phyloP scores from a whole-genome alignment of 2,329 filamentous ascomycete species.

The Xylaria sp. region DNA sequence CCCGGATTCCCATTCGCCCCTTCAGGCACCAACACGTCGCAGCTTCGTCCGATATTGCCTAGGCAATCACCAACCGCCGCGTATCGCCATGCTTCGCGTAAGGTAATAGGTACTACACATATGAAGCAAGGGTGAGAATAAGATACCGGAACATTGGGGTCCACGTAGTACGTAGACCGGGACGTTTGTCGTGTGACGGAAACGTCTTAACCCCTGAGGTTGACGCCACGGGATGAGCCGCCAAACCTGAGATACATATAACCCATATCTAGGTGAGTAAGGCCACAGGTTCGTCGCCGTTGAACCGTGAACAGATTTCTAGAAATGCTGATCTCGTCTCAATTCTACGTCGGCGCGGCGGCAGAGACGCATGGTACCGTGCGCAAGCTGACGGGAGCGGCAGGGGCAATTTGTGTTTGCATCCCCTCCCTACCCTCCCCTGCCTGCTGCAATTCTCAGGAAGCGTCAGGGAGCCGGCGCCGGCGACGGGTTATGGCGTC shows the following conservation, averaged over 20 bases:
- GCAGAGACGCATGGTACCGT: not conserved
- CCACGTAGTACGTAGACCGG: slow-evolving; percentile 1
- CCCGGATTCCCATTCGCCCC: not conserved
- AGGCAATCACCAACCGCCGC: slow-evolving; percentile 1
- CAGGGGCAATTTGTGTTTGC: not conserved
- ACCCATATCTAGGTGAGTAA: too few species aligned
- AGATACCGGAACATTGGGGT: not conserved
- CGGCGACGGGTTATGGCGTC: not conserved
- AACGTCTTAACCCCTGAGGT: slow-evolving; percentile 4
- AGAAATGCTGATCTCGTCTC: not conserved
- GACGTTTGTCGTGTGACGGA: slow-evolving; percentile 3
- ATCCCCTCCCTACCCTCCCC: not conserved
- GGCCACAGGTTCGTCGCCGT: not conserved
- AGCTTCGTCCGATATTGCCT: not conserved
- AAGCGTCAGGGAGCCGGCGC: not conserved
- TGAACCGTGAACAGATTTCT: not conserved
- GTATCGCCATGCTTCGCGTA: not conserved
- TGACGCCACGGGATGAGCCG: slow-evolving; percentile 8
- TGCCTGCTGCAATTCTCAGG: not conserved
- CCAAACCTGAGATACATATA: not conserved
- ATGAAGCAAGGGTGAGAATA: not conserved
- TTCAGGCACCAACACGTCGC: not conserved
- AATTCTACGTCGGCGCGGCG: not conserved
- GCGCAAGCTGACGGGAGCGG: not conserved
- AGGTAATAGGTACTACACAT: not conserved